Evolutionary conservation across 164 flowering plant genomes (phyloP).

Genomic region (Magnolia changhungtana): DNA sequence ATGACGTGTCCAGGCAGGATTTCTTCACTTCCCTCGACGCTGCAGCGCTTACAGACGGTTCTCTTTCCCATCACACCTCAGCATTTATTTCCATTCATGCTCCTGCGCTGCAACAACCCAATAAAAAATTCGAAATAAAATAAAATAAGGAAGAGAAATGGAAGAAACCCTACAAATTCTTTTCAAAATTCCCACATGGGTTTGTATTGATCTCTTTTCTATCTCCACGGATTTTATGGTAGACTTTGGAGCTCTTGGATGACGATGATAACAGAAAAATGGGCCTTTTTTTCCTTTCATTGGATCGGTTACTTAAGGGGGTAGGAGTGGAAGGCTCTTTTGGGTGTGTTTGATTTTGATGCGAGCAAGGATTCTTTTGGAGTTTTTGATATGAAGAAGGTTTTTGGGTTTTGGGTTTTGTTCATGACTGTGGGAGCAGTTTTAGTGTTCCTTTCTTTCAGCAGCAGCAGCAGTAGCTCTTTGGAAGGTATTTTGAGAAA

Average conservation of each 20-base stretch:
- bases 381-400: constrained; percentile 26
- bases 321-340: background rate
- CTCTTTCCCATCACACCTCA: background rate
- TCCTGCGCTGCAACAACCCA: background rate
- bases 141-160: background rate
- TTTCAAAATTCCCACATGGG: constrained; percentile 16
- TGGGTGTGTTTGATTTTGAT: background rate
- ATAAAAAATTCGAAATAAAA: background rate
- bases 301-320: background rate
- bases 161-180: background rate
- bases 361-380: background rate
- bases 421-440: constrained; percentile 25
- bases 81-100: background rate
- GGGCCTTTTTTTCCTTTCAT: background rate
- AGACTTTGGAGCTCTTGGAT: constrained; percentile 1
- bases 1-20: background rate
- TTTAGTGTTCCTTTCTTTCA: constrained; percentile 20
- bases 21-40: background rate
- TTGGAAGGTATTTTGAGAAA: background rate
- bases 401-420: constrained; percentile 25
- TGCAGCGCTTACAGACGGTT: background rate
- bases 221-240: constrained; percentile 24
- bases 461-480: background rate
- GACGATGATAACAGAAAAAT: background rate
- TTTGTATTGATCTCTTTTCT: constrained; percentile 12